Evolutionary conservation across 75 land plant genomes (phyloP).

Genomic region (Pinus albicaulis): DNA sequence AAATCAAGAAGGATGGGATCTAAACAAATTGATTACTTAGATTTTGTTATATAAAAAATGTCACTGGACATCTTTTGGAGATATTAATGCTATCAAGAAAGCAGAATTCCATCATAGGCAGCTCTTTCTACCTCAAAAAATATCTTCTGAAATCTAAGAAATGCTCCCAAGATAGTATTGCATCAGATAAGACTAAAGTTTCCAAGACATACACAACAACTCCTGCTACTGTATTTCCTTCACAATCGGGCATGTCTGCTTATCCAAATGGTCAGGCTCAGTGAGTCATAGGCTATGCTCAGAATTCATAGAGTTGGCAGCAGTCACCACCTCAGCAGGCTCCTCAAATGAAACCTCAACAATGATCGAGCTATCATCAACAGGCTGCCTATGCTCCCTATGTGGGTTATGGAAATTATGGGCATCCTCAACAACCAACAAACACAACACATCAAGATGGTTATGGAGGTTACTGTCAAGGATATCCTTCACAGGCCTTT

Average conservation of each 20-base stretch:
- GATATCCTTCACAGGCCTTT: too few species aligned
- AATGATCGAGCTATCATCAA: too few species aligned
- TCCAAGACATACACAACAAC: constrained; percentile 47
- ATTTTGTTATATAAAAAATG: constrained; percentile 72
- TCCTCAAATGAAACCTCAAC: too few species aligned
- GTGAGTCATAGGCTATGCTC: too few species aligned
- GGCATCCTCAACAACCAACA: constrained; percentile 2
- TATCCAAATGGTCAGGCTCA: too few species aligned
- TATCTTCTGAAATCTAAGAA: constrained; percentile 53
- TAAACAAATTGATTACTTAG: constrained; percentile 65
- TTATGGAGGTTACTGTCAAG: too few species aligned
- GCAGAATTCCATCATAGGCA: constrained; percentile 72
- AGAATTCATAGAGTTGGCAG: too few species aligned
- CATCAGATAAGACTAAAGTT: constrained; percentile 74
- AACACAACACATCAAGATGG: too few species aligned
- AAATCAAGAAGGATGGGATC: too few species aligned
- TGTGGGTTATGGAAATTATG: constrained; percentile 13
- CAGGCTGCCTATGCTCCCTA: too few species aligned
- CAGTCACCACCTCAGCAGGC: too few species aligned
- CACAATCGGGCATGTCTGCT: constrained; percentile 41
- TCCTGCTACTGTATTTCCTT: constrained; percentile 24
- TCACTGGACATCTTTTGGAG: constrained; percentile 81
- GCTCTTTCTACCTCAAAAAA: constrained; percentile 55
- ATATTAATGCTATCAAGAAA: constrained; percentile 58
- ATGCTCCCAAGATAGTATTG: too few species aligned